phyloP scores from a whole-genome alignment of 345 rosid species.

The Draba incana region DNA sequence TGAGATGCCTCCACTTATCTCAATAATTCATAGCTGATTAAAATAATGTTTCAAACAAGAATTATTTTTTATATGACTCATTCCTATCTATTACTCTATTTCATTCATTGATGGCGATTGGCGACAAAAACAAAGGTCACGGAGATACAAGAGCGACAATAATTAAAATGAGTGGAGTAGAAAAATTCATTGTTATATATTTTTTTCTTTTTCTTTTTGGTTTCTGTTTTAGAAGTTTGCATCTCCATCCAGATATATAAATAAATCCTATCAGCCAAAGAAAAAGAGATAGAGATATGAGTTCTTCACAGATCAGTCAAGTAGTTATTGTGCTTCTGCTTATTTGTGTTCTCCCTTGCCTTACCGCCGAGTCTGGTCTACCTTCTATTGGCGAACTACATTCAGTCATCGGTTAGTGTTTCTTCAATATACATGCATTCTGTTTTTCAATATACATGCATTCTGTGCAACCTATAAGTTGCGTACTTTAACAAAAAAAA shows the following conservation, averaged over 20 bases:
- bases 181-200: not conserved
- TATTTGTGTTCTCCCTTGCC: constrained; percentile 3
- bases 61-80: not conserved
- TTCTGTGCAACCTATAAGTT: not conserved
- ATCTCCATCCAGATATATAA: not conserved
- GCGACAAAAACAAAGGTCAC: not conserved
- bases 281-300: not conserved
- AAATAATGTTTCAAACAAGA: no score
- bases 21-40: constrained; percentile 1
- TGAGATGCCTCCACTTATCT: constrained; percentile 9
- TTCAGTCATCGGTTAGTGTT: constrained; percentile 6
- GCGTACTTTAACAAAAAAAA: no score
- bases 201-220: not conserved
- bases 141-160: not conserved
- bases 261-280: not conserved
- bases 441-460: not conserved
- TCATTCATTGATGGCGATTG: not conserved
- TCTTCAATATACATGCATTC: not conserved
- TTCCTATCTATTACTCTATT: not conserved
- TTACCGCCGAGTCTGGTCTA: not conserved
- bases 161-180: not conserved
- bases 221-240: not conserved
- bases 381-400: not conserved
- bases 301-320: not conserved
- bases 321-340: not conserved